Evolutionary conservation across 768 basidiomycete genomes (phyloP), one percentile per base, ranked within the genome.

Genomic region (Boletus insuetus): DNA sequence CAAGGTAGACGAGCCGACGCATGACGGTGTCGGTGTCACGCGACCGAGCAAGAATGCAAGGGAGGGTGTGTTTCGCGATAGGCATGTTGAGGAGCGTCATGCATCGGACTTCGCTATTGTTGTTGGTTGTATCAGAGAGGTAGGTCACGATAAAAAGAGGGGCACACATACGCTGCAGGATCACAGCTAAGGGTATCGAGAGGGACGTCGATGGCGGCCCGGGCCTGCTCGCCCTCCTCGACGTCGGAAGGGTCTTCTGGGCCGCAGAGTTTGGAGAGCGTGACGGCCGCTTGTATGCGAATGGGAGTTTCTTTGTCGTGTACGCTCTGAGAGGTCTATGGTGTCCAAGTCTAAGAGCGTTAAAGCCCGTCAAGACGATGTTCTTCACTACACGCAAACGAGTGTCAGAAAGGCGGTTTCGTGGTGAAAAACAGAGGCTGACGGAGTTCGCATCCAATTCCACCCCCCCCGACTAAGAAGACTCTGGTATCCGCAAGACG

Each of bases 391-490:
- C 14, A 37, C 24, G 48, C 34, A 49, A n/a, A 32, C 12, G 26
- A 31, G 22, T 19, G 37, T 58, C 22, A 46, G 29, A 24, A 6
- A 31, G 13, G 29, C 4, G 32, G 31, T 26, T 20, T 22, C 8
- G n/a, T 11, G 10, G 19, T 12, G 17, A 42, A 49, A 58, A 22
- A 40, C 20, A 38, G 41, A 41, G 34, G 79, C 85, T 62, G 69
- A 94, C 94, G 70, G 5, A 99, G 82, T 75, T 99, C 97, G 65
- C 96, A 99, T 9, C 97, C 97, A 66, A 98, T 98, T 0, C 96
- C 96, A 43, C 95, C 95, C 41, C 94, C 94, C 29, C 97, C 97
- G 32, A 99, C 96, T 26, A 98, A 77, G 58, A 99, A 76, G 24
- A 97, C 87, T 55, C 77, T 86, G 7, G 85, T 86, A 41, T 79